These are phyloP conservation scores for Amanita jacksonii DNA, from an alignment of 768 basidiomycete genomes.

Conservation along the genomic window DNA sequence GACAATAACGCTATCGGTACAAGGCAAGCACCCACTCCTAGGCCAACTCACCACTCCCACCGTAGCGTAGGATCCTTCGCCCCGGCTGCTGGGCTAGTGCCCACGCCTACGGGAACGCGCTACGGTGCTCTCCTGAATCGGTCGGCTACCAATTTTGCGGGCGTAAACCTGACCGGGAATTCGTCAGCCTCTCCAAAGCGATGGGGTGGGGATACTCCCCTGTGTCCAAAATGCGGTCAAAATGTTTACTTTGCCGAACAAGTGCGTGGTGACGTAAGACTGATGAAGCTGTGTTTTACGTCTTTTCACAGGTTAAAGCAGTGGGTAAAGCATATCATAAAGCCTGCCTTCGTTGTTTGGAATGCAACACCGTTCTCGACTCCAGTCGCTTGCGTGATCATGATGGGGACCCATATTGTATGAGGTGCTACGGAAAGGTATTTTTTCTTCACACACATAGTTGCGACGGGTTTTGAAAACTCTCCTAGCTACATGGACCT, in stretches of 20 bases:
- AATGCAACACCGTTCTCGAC: slow-evolving; percentile 61
- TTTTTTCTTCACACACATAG: slow-evolving; percentile 7
- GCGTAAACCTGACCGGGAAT: slow-evolving; percentile 25
- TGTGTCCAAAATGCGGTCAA: slow-evolving; percentile 61
- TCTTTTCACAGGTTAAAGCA: slow-evolving; percentile 57
- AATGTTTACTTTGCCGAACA: slow-evolving; percentile 85
- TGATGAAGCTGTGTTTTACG: neutral
- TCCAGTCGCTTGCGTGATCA: slow-evolving; percentile 67
- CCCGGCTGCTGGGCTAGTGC: slow-evolving; percentile 17
- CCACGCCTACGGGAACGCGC: slow-evolving; percentile 49
- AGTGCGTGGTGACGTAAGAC: slow-evolving; percentile 23
- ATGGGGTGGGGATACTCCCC: slow-evolving; percentile 51
- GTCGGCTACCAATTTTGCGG: slow-evolving; percentile 17
- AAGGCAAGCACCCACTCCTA: slow-evolving; percentile 5
- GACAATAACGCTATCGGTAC: neutral
- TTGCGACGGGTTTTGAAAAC: neutral
- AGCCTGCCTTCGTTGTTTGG: slow-evolving; percentile 64
- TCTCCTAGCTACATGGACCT: slow-evolving; percentile 55
- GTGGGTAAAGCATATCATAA: slow-evolving; percentile 78
- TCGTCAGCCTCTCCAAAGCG: slow-evolving; percentile 29
- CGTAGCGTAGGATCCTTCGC: slow-evolving; percentile 10
- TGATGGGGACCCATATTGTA: slow-evolving; percentile 63
- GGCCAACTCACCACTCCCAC: slow-evolving; percentile 7
- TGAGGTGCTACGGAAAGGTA: slow-evolving; percentile 65
- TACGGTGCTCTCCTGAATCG: slow-evolving; percentile 46